A percentile compares a stretch with the other conserved stretches of the same genome.
Conservation (phyloP, 2,329 filamentous ascomycete species). For the Lecanicillium sp. region DNA sequence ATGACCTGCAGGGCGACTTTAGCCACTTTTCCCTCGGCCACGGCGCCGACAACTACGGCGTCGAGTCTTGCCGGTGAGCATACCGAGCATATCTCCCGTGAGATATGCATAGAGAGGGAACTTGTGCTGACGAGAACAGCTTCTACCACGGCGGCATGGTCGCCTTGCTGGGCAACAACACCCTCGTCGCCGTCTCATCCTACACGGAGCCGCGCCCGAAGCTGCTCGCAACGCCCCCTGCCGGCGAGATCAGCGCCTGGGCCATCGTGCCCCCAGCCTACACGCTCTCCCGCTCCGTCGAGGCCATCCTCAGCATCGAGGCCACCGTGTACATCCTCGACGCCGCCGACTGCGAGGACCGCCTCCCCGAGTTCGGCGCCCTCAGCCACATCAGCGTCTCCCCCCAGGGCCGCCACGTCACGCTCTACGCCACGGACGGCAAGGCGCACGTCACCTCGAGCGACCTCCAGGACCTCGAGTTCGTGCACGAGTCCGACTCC, state of each 20-base stretch:
- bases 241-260: conserved; percentile 81
- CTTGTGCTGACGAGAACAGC: conserved; percentile 22
- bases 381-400: conserved; percentile 89
- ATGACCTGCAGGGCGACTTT: conserved; percentile 91
- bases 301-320: conserved; percentile 80
- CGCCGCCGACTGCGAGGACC: conserved; percentile 83
- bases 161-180: conserved; percentile 82
- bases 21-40: conserved; percentile 89
- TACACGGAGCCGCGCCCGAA: conserved; percentile 89
- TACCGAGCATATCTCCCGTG: conserved; percentile 18
- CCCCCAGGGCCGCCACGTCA: conserved; percentile 81
- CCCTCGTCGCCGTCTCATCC: conserved; percentile 76
- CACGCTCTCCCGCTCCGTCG: conserved; percentile 86
- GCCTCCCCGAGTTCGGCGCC: conserved; percentile 83
- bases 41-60: conserved; percentile 80
- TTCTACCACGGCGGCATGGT: conserved; percentile 95
- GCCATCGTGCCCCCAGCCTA: conserved; percentile 79
- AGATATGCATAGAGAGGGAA: not conserved
- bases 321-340: conserved; percentile 84
- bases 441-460: conserved; percentile 90
- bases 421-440: conserved; percentile 78
- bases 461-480: conserved; percentile 87
- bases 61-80: conserved; percentile 77
- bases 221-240: conserved; percentile 67
- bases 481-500: conserved; percentile 84